Evolutionary conservation across 345 rosid genomes (phyloP).

Genomic region (Aegle marmelos): DNA sequence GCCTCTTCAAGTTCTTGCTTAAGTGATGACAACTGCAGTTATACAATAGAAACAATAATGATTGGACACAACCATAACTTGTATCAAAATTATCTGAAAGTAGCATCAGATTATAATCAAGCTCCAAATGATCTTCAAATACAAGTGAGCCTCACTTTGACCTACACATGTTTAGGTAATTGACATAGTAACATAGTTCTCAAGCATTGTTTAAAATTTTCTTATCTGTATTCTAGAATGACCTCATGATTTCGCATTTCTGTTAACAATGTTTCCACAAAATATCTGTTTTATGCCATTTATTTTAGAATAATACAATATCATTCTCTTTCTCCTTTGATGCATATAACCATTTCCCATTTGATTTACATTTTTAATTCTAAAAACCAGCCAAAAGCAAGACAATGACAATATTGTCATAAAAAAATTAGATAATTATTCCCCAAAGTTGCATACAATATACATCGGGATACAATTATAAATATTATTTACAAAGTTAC

Average conservation of each 20-base stretch:
- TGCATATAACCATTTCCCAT: neutral
- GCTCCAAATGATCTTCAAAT: neutral
- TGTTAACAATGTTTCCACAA: neutral
- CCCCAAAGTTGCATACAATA: slow-evolving; percentile 2
- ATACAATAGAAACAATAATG: slow-evolving; percentile 11
- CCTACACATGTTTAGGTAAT: neutral
- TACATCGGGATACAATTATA: neutral
- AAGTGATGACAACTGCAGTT: slow-evolving; percentile 55
- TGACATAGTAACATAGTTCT: neutral
- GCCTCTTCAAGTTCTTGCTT: slow-evolving; percentile 89
- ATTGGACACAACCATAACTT: slow-evolving; percentile 6
- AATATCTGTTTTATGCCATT: neutral
- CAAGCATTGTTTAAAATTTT: neutral
- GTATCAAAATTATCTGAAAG: neutral
- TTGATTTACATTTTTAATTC: neutral
- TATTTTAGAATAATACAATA: neutral
- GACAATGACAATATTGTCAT: neutral
- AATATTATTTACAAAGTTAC: neutral
- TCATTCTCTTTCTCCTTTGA: neutral
- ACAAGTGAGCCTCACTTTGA: neutral
- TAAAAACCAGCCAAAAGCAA: neutral
- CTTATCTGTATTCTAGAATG: neutral
- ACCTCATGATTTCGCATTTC: neutral
- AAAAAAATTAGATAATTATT: neutral
- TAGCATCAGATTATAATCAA: neutral